Conservation (phyloP, 2,329 filamentous ascomycete species). For the Arthrobotrys iridis region DNA sequence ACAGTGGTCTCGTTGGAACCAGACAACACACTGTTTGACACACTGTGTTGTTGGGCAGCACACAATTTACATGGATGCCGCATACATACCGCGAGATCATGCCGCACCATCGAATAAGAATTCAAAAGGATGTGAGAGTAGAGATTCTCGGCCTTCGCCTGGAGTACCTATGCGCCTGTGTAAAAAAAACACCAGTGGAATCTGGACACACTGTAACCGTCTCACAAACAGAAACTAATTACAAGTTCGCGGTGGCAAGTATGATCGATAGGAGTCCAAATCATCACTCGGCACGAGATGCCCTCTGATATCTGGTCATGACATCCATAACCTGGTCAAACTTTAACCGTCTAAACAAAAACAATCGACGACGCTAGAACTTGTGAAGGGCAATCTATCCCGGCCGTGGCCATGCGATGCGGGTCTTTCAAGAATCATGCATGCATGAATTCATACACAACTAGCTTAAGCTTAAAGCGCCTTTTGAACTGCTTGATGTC, state of each 20-base stretch:
- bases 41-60: no score
- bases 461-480: constrained; percentile 1
- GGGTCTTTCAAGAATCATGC: constrained; percentile 23
- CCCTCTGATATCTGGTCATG: neutral
- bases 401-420: constrained; percentile 31
- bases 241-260: no score
- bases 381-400: constrained; percentile 15
- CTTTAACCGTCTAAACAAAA: neutral
- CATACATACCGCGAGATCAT: neutral
- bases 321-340: constrained; percentile 9
- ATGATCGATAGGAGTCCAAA: no score
- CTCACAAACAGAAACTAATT: no score
- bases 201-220: no score
- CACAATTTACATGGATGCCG: neutral
- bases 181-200: no score
- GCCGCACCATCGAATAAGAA: no score
- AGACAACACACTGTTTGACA: no score
- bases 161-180: no score
- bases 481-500: neutral
- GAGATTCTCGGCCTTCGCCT: neutral
- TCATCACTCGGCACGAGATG: neutral
- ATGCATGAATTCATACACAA: constrained; percentile 24
- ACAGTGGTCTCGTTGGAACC: no score
- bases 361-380: constrained; percentile 17
- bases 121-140: no score